Evolutionary conservation across 805 yeast species (phyloP).

Genomic region (Lachancea dasiensis): DNA sequence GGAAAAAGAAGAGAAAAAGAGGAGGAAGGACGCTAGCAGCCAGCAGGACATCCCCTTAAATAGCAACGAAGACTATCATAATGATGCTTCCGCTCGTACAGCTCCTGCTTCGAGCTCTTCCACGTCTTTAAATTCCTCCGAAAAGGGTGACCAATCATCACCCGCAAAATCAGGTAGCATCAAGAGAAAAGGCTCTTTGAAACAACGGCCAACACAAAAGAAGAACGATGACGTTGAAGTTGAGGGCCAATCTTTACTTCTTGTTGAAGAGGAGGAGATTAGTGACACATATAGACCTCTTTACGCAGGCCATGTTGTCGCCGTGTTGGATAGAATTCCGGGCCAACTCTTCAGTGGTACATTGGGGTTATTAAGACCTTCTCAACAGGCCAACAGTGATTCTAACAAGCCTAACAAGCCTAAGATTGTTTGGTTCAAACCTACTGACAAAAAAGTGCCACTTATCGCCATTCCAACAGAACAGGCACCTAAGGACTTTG

Average conservation of each 20-base stretch:
- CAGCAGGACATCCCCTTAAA: constrained; percentile 38
- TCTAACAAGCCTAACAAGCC: constrained; percentile 51
- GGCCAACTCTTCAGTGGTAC: constrained; percentile 96
- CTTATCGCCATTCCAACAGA: constrained; percentile 97
- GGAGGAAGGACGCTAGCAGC: constrained; percentile 61
- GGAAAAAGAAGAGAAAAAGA: constrained; percentile 95
- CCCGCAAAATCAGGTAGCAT: constrained; percentile 28
- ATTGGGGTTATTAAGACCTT: constrained; percentile 87
- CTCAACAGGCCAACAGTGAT: constrained; percentile 82
- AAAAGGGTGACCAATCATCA: constrained; percentile 35
- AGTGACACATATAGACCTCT: constrained; percentile 88
- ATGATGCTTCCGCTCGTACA: constrained; percentile 59
- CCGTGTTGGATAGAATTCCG: constrained; percentile 94
- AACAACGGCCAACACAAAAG: constrained; percentile 94
- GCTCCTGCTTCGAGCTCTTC: constrained; percentile 28
- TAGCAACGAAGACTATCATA: constrained; percentile 61
- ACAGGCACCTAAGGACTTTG: constrained; percentile 93
- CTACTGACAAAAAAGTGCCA: constrained; percentile 96
- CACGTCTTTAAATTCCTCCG: constrained; percentile 26
- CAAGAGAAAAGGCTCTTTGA: constrained; percentile 81
- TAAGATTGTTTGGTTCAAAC: constrained; percentile 98
- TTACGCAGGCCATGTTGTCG: constrained; percentile 97
- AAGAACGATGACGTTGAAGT: constrained; percentile 98
- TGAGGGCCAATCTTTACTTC: constrained; percentile 87
- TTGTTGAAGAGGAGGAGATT: constrained; percentile 94